A percentile compares a stretch with the other conserved stretches of the same genome.
Conservation (phyloP, 306 rosid genomes). For the Begonia fuchsioides region DNA sequence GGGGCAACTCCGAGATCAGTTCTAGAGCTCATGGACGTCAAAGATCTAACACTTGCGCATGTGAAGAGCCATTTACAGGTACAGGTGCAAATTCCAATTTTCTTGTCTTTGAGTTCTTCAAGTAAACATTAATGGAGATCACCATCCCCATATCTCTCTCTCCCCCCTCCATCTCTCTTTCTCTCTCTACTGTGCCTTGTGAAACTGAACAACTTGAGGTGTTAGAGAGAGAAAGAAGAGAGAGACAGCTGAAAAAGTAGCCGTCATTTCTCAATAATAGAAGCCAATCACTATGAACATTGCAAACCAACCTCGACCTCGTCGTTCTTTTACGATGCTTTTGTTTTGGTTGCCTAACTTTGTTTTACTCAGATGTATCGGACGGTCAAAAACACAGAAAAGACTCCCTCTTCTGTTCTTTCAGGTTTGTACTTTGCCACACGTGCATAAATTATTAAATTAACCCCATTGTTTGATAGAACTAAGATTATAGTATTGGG, state of each 20-base stretch:
- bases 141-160: background rate
- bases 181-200: background rate
- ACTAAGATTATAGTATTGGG: too few species aligned
- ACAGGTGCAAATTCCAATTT: too few species aligned
- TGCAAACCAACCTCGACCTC: slow-evolving; percentile 25
- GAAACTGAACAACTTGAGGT: slow-evolving; percentile 4
- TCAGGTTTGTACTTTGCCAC: slow-evolving; percentile 35
- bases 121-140: too few species aligned
- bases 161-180: background rate
- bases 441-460: too few species aligned
- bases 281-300: slow-evolving; percentile 18
- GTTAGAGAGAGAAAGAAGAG: slow-evolving; percentile 7
- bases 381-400: slow-evolving; percentile 90
- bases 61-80: slow-evolving; percentile 76
- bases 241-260: slow-evolving; percentile 7
- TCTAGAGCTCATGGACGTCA: slow-evolving; percentile 77
- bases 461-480: too few species aligned
- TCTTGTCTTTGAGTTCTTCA: too few species aligned
- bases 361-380: slow-evolving; percentile 64
- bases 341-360: background rate
- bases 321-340: slow-evolving; percentile 1
- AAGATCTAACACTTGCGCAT: slow-evolving; percentile 78
- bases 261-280: slow-evolving; percentile 94
- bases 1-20: slow-evolving; percentile 79
- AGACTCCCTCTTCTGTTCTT: slow-evolving; percentile 49